phyloP scores from a whole-genome alignment of 345 rosid genomes.

The Lepidium aucheri region DNA sequence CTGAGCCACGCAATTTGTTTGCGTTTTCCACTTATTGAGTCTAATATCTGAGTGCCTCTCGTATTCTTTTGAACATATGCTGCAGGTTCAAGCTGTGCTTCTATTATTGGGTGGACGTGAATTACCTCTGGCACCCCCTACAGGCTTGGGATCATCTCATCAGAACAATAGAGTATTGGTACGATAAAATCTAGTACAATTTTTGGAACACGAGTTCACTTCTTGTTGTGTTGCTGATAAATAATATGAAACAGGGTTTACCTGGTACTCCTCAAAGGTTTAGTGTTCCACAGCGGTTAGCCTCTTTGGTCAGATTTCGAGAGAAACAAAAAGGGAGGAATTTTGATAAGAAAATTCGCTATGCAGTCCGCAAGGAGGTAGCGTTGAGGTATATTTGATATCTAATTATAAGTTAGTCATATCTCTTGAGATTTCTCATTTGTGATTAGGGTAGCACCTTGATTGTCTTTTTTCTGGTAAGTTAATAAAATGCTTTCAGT shows the following conservation, averaged over 20 bases:
- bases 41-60: neutral
- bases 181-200: neutral
- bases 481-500: conserved; percentile 10
- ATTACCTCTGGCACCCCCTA: conserved; percentile 36
- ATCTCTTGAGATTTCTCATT: neutral
- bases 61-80: neutral
- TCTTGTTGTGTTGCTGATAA: conserved; percentile 16
- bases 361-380: conserved; percentile 59
- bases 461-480: conserved; percentile 26
- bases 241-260: conserved; percentile 31
- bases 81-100: conserved; percentile 64
- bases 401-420: neutral
- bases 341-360: conserved; percentile 60
- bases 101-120: conserved; percentile 50
- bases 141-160: conserved; percentile 27
- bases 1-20: conserved; percentile 34
- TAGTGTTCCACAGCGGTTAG: conserved; percentile 52
- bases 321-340: conserved; percentile 59
- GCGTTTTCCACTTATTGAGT: neutral
- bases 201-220: neutral
- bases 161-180: conserved; percentile 31
- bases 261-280: conserved; percentile 48
- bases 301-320: conserved; percentile 53
- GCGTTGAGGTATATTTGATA: conserved; percentile 43
- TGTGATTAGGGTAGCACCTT: neutral